Evolutionary conservation across 2,329 filamentous ascomycete genomes (phyloP).

Genomic region (Apiospora saccharicola): DNA sequence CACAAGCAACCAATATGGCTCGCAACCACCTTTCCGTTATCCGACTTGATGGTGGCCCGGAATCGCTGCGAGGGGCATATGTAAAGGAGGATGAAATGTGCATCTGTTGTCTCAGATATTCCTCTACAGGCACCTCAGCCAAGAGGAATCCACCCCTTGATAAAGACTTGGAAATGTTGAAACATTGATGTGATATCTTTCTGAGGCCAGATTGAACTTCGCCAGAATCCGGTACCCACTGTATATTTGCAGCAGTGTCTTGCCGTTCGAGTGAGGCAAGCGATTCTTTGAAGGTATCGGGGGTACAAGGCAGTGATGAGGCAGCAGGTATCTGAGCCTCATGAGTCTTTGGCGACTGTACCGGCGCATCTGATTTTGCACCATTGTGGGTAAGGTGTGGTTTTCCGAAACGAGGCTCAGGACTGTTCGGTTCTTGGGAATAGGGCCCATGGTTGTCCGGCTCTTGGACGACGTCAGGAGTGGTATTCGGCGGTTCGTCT

Average conservation of each 20-base stretch:
- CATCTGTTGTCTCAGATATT: not conserved
- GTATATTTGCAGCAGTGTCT: not conserved
- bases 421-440: too few relatives aligned
- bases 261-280: not conserved
- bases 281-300: not conserved
- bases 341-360: not conserved
- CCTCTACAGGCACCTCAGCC: not conserved
- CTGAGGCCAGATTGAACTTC: not conserved
- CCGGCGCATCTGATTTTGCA: not conserved
- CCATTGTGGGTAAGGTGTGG: too few relatives aligned
- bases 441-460: not conserved
- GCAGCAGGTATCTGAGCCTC: not conserved
- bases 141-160: not conserved
- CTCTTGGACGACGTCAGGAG: not conserved
- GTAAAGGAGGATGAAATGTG: not conserved
- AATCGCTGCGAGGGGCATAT: not conserved
- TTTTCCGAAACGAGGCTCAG: too few relatives aligned
- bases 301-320: too few relatives aligned
- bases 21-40: not conserved
- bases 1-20: not conserved
- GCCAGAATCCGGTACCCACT: not conserved
- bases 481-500: not conserved
- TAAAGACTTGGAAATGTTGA: not conserved
- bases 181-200: constrained; percentile 1
- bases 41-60: not conserved